Conservation (phyloP, 2,329 filamentous ascomycete genomes). For the Ophiostoma sp. region DNA sequence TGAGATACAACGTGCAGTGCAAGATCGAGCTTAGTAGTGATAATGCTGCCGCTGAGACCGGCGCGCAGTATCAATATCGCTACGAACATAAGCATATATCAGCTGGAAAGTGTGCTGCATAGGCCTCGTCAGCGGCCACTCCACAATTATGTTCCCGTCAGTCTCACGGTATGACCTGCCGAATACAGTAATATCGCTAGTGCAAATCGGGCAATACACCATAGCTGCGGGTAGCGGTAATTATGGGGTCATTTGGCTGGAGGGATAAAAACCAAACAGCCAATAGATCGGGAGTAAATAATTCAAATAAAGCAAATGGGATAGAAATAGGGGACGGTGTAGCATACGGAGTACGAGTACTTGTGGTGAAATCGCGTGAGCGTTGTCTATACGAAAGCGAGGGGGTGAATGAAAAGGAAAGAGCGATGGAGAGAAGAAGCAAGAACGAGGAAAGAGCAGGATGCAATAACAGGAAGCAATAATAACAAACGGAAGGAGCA, state of each 20-base stretch:
- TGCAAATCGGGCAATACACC: constrained; percentile 12
- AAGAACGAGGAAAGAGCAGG: not conserved
- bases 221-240: constrained; percentile 14
- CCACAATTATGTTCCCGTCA: not conserved
- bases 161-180: constrained; percentile 22
- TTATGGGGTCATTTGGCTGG: constrained; percentile 4
- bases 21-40: too few species aligned
- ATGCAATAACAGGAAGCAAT: not conserved
- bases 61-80: not conserved
- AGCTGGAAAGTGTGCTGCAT: not conserved
- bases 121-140: not conserved
- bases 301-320: not conserved
- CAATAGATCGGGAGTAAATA: not conserved
- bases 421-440: not conserved
- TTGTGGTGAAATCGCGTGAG: not conserved
- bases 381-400: not conserved
- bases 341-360: too few species aligned
- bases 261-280: not conserved
- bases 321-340: not conserved
- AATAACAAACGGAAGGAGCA: not conserved
- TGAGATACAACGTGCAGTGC: too few species aligned
- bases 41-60: not conserved
- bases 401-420: not conserved
- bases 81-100: not conserved
- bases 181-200: constrained; percentile 18